phyloP scores from a whole-genome alignment of 495 filamentous ascomycete genomes.

The Penicillium mononematosum region DNA sequence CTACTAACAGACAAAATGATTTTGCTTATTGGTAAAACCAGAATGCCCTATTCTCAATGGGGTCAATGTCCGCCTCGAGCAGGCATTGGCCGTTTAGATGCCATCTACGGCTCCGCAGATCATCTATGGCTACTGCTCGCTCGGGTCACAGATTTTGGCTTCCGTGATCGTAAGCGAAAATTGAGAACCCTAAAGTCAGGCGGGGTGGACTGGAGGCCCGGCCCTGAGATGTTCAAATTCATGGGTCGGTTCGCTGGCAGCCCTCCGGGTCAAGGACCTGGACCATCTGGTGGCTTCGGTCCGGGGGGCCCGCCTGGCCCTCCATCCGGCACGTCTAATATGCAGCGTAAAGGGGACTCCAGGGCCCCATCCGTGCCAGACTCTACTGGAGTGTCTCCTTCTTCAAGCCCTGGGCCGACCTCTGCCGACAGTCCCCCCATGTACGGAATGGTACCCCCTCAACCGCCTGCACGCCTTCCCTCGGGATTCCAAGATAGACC shows the following conservation, averaged over 20 bases:
- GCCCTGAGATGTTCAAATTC: conserved; percentile 48
- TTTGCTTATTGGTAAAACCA: conserved; percentile 33
- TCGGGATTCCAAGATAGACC: conserved; percentile 36
- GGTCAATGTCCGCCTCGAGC: conserved; percentile 81
- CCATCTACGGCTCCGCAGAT: conserved; percentile 83
- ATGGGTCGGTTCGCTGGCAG: conserved; percentile 40
- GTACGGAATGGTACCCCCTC: conserved; percentile 55
- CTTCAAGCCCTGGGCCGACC: conserved; percentile 5
- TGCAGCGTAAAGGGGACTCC: conserved; percentile 8
- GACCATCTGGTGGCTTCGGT: not conserved
- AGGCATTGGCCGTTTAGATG: conserved; percentile 71
- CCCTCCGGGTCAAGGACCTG: conserved; percentile 17
- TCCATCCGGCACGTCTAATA: conserved; percentile 19
- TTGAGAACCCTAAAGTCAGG: conserved; percentile 49
- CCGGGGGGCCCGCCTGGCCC: conserved; percentile 16
- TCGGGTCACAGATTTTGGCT: conserved; percentile 77
- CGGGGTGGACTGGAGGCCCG: conserved; percentile 59
- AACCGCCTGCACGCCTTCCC: conserved; percentile 40
- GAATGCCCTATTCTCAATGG: conserved; percentile 78
- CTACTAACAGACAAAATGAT: not conserved
- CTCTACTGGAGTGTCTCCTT: conserved; percentile 12
- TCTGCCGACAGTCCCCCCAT: conserved; percentile 36
- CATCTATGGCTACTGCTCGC: conserved; percentile 81
- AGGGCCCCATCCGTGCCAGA: conserved; percentile 12
- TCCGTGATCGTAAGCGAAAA: conserved; percentile 76